phyloP scores from a whole-genome alignment of 2,329 filamentous ascomycete genomes.

The Aspergillaceae sp. region DNA sequence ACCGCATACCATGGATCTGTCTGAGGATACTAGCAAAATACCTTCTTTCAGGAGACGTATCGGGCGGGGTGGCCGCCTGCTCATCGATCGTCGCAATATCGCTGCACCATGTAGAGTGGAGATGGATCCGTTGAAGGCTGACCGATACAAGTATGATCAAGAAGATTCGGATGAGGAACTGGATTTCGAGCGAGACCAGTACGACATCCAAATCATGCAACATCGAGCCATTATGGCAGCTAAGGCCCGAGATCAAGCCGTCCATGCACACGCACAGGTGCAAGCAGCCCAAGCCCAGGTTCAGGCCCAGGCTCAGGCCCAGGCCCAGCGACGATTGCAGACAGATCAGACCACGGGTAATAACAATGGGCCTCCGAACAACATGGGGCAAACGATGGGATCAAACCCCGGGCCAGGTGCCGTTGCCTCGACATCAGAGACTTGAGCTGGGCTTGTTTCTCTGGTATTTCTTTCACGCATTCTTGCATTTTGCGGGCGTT shows the following conservation, averaged over 20 bases:
- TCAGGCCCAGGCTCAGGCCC: conserved; percentile 30
- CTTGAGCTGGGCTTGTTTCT: conserved; percentile 17
- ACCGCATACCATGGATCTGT: conserved; percentile 35
- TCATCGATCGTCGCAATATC: conserved; percentile 76
- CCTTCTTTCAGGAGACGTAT: conserved; percentile 75
- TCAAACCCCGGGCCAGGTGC: conserved; percentile 24
- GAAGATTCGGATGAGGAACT: conserved; percentile 72
- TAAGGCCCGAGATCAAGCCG: conserved; percentile 36
- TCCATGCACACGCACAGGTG: conserved; percentile 35
- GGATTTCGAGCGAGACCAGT: conserved; percentile 67
- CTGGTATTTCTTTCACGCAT: conserved; percentile 10
- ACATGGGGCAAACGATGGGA: conserved; percentile 16
- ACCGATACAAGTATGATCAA: conserved; percentile 79
- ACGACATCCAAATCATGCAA: conserved; percentile 48
- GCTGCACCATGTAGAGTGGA: conserved; percentile 43
- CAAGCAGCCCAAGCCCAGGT: conserved; percentile 33
- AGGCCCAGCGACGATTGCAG: conserved; percentile 29
- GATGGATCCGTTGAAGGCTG: conserved; percentile 44
- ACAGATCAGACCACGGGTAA: conserved; percentile 23
- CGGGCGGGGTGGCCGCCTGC: conserved; percentile 73
- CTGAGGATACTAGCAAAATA: conserved; percentile 37
- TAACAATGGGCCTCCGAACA: conserved; percentile 17
- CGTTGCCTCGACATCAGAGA: conserved; percentile 20
- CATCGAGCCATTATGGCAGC: conserved; percentile 45
- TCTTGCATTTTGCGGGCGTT: conserved; percentile 29